Conservation (phyloP, 129 eudicot species). For the Mikania micrantha region DNA sequence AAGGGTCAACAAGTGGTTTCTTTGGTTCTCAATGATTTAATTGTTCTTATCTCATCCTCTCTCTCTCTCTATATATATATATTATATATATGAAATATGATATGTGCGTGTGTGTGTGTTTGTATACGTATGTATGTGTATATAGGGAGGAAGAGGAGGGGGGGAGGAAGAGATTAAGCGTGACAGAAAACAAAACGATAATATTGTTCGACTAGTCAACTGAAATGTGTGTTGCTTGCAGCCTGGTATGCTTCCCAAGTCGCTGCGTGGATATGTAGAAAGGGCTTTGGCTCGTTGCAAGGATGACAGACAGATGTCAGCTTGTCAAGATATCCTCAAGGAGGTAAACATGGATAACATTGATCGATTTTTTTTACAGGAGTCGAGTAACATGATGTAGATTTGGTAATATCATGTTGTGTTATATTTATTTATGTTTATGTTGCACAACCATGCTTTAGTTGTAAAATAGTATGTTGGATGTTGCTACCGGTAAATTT, state of each 20-base stretch:
- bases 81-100: no score
- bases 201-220: neutral
- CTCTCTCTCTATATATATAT: neutral
- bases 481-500: neutral
- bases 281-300: slow-evolving; percentile 99
- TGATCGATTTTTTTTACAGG: neutral
- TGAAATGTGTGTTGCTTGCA: slow-evolving; percentile 28
- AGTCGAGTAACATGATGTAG: neutral
- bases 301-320: slow-evolving; percentile 74
- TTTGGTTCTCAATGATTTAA: neutral
- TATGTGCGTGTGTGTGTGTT: no score
- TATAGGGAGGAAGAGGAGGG: neutral
- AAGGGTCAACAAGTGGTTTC: neutral
- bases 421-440: neutral
- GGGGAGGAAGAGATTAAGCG: neutral
- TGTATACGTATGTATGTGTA: neutral
- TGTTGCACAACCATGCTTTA: neutral
- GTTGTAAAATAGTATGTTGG: neutral
- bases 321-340: slow-evolving; percentile 80
- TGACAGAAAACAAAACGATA: no score
- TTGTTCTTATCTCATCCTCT: neutral
- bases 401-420: neutral
- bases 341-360: slow-evolving; percentile 44
- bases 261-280: slow-evolving; percentile 95
- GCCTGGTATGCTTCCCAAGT: slow-evolving; percentile 81